Percentiles rank a stretch among this genome's conserved stretches.
These are phyloP conservation scores for Cryptococcus sp. DNA, from an alignment of 1,284 basidiomycete genomes.

Conservation along the genomic window DNA sequence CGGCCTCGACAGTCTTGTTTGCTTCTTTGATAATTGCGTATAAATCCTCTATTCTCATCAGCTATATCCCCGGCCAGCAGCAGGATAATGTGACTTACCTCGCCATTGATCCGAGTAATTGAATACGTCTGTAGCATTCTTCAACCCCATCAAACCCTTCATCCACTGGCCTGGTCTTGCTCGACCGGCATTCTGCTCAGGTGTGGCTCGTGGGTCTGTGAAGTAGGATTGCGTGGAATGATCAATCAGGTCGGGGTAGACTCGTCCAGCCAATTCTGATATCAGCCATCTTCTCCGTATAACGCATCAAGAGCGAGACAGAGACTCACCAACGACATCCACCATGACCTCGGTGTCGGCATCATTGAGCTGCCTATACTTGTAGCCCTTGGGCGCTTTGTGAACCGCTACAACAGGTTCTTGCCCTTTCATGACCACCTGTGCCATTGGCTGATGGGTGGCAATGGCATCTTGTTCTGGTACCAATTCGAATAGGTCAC, in stretches of 20 bases:
- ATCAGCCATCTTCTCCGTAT: too few relatives aligned
- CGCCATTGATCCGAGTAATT: conserved; percentile 20
- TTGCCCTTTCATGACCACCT: conserved; percentile 3
- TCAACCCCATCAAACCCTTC: conserved; percentile 16
- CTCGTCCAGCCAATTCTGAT: conserved; percentile 35
- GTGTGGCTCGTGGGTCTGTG: conserved; percentile 5
- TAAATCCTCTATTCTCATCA: conserved; percentile 15
- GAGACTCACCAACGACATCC: conserved; percentile 33
- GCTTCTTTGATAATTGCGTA: conserved; percentile 21
- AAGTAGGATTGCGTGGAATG: conserved; percentile 21
- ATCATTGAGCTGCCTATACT: conserved; percentile 30
- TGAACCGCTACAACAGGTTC: conserved; percentile 7
- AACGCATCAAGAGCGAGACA: background rate
- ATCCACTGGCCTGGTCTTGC: conserved; percentile 12
- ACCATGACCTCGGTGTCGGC: conserved; percentile 22
- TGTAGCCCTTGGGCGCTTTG: conserved; percentile 20
- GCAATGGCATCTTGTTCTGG: conserved; percentile 1
- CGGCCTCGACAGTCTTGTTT: conserved; percentile 10
- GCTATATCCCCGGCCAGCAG: background rate
- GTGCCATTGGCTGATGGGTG: background rate
- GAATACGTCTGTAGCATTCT: conserved; percentile 11
- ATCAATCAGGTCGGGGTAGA: conserved; percentile 36
- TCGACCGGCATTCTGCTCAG: conserved; percentile 5
- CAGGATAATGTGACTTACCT: conserved; percentile 11
- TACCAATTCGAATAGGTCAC: conserved; percentile 35